Evolutionary conservation across 805 yeast genomes (phyloP), one percentile per base, ranked within the genome.

Genomic region (Candida manassasensis): DNA sequence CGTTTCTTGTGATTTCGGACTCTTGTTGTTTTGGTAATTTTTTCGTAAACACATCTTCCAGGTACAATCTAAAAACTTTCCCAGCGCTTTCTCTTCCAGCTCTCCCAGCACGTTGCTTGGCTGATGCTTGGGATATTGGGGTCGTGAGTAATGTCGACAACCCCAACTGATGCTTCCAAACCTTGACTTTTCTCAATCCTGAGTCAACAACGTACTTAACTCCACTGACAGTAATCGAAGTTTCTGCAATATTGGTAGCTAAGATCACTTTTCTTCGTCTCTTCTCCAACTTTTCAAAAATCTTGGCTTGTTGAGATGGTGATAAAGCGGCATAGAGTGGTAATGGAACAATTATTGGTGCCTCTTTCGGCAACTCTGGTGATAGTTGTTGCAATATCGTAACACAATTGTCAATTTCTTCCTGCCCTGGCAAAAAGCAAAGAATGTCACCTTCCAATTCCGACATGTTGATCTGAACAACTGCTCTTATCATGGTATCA

Each of bases 11-110:
- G 43, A 93, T 90, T 57, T 93, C 98, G 0, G 98, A 90, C 50
- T 90, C 97, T 4, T 95, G 90, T 52, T 87, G 93, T 31, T 69
- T 63, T 1, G 83, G 79, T 36, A 93, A 63, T 21, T 52, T 45
- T 43, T 71, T 71, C 3, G 57, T 39, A 48, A 75, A 90, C 39
- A 84, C 81, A 1, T 63, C 54, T 48, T 90, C 97, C 32, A 84
- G 79, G 56, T 82, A 93, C 24, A 93, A 61, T 40, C 97, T 64
- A 59, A 71, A 93, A 29, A 93, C 85, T 56, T 90, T 90, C 28
- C 99, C 99, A 9, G 55, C 49, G 19, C 83, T 77, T 61, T 93
- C 97, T 77, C 99, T 86, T 42, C 99, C 99, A n/a, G 99, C 97
- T 71, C 99, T 84, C 57, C 99, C 99, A 30, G 89, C 79, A 60